Conservation (phyloP, 2,329 filamentous ascomycete species). For the Davidsoniella eucalypti region DNA sequence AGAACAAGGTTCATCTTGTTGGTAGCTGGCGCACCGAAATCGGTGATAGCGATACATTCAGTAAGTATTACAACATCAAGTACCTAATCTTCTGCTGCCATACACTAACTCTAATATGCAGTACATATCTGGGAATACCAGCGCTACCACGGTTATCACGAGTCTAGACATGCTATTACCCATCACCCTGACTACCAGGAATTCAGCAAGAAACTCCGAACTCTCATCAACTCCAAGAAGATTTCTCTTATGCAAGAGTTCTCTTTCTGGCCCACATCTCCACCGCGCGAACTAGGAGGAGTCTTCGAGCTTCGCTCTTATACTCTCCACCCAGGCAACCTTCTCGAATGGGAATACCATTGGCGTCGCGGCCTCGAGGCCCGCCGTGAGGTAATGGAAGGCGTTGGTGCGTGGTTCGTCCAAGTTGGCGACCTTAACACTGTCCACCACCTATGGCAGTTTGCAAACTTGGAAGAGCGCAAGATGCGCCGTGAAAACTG, state of each 20-base stretch:
- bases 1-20: conserved; percentile 91
- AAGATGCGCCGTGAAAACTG: conserved; percentile 83
- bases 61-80: conserved; percentile 32
- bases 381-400: conserved; percentile 92
- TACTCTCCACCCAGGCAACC: conserved; percentile 84
- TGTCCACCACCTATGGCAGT: conserved; percentile 97
- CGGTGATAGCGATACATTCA: conserved; percentile 90
- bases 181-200: conserved; percentile 66
- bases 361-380: conserved; percentile 88
- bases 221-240: conserved; percentile 68
- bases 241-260: conserved; percentile 98
- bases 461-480: conserved; percentile 88
- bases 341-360: conserved; percentile 97
- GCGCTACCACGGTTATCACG: conserved; percentile 88
- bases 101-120: conserved; percentile 22
- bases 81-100: background rate
- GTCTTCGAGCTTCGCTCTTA: conserved; percentile 94
- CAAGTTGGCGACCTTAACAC: conserved; percentile 97
- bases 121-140: conserved; percentile 99
- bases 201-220: conserved; percentile 73
- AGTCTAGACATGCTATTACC: conserved; percentile 72
- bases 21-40: conserved; percentile 98
- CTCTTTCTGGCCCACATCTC: conserved; percentile 95
- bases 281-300: conserved; percentile 76
- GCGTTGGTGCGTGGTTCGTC: conserved; percentile 95